Conservation (phyloP, 1,284 basidiomycete genomes). For the Kalmanozyma brasiliensis region DNA sequence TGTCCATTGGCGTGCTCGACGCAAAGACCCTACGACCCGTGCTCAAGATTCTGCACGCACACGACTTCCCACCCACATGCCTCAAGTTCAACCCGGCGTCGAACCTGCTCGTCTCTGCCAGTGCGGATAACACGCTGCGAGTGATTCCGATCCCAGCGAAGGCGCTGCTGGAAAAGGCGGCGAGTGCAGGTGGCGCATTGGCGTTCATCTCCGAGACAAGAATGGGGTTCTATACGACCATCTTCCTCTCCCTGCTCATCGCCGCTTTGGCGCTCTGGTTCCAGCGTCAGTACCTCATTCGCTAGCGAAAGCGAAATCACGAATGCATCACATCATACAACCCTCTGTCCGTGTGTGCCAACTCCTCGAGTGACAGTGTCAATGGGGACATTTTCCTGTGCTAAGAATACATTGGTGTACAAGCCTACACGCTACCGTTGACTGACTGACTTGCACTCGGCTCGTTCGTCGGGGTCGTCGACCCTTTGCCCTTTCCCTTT, state of each 20-base stretch:
- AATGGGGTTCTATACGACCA: constrained; percentile 47
- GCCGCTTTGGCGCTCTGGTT: constrained; percentile 33
- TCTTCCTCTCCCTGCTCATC: constrained; percentile 41
- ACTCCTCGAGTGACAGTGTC: no score
- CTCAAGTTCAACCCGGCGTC: constrained; percentile 86
- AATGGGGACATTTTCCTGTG: no score
- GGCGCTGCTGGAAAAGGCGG: constrained; percentile 52
- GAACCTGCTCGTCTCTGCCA: constrained; percentile 85
- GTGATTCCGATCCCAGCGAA: constrained; percentile 72
- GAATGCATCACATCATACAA: constrained; percentile 1
- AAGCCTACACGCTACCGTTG: no score
- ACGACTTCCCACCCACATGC: constrained; percentile 92
- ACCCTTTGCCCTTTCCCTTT: constrained; percentile 24
- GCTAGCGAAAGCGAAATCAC: neutral
- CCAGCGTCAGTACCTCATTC: constrained; percentile 32
- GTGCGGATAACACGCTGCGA: constrained; percentile 88
- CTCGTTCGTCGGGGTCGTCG: constrained; percentile 6
- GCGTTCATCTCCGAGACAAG: constrained; percentile 45
- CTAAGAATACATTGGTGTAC: no score
- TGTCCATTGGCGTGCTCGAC: constrained; percentile 86
- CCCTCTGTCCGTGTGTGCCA: no score
- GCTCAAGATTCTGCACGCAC: constrained; percentile 87
- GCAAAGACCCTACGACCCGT: constrained; percentile 81
- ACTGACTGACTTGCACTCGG: no score
- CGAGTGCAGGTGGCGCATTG: constrained; percentile 21